These are phyloP conservation scores for Claviceps citrina DNA, from an alignment of 2,329 filamentous ascomycete species.

Conservation along the genomic window DNA sequence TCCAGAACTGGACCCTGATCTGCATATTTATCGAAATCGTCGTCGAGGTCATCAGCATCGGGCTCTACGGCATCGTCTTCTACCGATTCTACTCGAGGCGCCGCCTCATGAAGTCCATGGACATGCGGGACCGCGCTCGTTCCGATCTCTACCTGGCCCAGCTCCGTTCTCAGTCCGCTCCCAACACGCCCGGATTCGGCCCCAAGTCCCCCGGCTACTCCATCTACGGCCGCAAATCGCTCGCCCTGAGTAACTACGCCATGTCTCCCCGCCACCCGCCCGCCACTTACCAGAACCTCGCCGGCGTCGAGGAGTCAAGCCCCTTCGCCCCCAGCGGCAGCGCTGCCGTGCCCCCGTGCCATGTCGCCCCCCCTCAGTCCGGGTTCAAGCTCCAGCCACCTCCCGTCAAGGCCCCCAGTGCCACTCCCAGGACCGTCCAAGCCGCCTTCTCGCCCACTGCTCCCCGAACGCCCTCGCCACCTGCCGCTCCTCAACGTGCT, in stretches of 20 bases:
- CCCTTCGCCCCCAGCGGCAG: slow-evolving; percentile 37
- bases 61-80: slow-evolving; percentile 87
- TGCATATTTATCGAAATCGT: slow-evolving; percentile 96
- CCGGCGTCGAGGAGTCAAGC: slow-evolving; percentile 27
- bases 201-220: slow-evolving; percentile 36
- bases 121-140: slow-evolving; percentile 80
- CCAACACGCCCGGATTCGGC: slow-evolving; percentile 83
- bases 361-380: slow-evolving; percentile 37
- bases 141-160: slow-evolving; percentile 89
- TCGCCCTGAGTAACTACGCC: slow-evolving; percentile 29
- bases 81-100: slow-evolving; percentile 97
- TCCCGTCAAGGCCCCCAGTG: slow-evolving; percentile 59
- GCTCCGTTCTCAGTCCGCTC: slow-evolving; percentile 70
- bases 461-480: slow-evolving; percentile 3
- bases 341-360: slow-evolving; percentile 46
- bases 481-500: slow-evolving; percentile 33
- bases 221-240: slow-evolving; percentile 23
- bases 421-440: slow-evolving; percentile 55
- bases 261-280: slow-evolving; percentile 48
- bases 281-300: slow-evolving; percentile 36
- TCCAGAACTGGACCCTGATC: slow-evolving; percentile 87
- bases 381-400: slow-evolving; percentile 81
- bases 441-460: slow-evolving; percentile 43
- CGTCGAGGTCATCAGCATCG: slow-evolving; percentile 78
- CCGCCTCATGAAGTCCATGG: slow-evolving; percentile 91